phyloP scores from a whole-genome alignment of 73 alveolate species.

The Halteria grandinella region DNA sequence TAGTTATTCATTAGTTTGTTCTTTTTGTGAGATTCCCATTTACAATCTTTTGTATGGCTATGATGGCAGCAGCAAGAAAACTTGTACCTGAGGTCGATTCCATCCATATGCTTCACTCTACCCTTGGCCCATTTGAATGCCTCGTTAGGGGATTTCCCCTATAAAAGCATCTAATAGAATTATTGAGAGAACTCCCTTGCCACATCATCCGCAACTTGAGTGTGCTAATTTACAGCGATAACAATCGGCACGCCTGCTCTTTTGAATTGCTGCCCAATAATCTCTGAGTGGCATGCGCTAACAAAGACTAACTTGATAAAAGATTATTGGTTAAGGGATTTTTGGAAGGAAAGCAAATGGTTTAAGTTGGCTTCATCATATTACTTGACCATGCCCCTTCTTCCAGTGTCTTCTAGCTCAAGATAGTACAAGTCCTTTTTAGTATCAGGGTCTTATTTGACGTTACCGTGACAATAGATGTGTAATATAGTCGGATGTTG shows the following conservation, averaged over 20 bases:
- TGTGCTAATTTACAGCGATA: conserved; percentile 67
- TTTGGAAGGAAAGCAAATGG: conserved; percentile 25
- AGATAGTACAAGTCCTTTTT: conserved; percentile 38
- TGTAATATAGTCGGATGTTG: conserved; percentile 66
- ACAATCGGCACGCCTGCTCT: conserved; percentile 68
- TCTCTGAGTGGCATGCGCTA: conserved; percentile 75
- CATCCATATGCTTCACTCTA: conserved; percentile 34
- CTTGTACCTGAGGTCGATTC: no score
- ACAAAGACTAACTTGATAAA: conserved; percentile 56
- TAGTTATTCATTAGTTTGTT: no score
- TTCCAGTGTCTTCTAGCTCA: conserved; percentile 73
- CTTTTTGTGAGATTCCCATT: no score
- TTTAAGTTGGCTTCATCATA: conserved; percentile 35
- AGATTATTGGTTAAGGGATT: not conserved
- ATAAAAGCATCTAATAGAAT: conserved; percentile 49
- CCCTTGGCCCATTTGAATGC: conserved; percentile 66
- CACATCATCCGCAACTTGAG: conserved; percentile 69
- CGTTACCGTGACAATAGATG: conserved; percentile 82
- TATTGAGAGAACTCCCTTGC: conserved; percentile 56
- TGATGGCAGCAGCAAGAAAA: conserved; percentile 78
- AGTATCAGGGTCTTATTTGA: conserved; percentile 54
- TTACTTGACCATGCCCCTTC: conserved; percentile 58
- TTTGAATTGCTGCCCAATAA: conserved; percentile 62
- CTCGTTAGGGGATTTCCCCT: conserved; percentile 40
- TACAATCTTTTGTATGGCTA: conserved; percentile 55